These are phyloP conservation scores for Apophysomyces ossiformis DNA, from an alignment of 371 early-diverging fungal genomes.

Conservation along the genomic window DNA sequence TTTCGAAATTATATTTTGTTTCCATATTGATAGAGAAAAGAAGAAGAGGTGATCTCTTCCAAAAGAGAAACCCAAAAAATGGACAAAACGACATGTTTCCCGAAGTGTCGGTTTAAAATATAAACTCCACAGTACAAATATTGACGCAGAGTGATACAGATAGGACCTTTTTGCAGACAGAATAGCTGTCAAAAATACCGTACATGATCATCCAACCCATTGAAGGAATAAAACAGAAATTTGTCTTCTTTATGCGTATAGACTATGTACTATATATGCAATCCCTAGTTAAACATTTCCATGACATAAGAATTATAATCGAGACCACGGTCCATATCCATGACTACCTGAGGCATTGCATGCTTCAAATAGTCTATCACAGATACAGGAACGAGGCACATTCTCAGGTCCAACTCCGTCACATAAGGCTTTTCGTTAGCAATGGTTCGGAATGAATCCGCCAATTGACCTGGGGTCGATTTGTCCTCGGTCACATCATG, in stretches of 20 bases:
- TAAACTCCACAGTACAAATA: too few relatives aligned
- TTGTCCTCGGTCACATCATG: slow-evolving; percentile 90
- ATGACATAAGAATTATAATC: slow-evolving; percentile 76
- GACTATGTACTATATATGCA: neutral
- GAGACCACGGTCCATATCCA: slow-evolving; percentile 37
- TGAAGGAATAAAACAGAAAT: too few relatives aligned
- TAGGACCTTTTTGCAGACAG: too few relatives aligned
- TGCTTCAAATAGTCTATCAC: slow-evolving; percentile 76
- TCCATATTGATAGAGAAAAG: too few relatives aligned
- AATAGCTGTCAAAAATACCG: too few relatives aligned
- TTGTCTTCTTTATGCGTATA: neutral
- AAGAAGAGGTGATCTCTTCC: too few relatives aligned
- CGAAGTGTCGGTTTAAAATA: too few relatives aligned
- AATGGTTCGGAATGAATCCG: slow-evolving; percentile 83
- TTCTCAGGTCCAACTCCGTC: slow-evolving; percentile 72
- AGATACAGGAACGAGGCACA: slow-evolving; percentile 67
- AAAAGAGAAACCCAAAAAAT: too few relatives aligned
- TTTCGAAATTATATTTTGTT: too few relatives aligned
- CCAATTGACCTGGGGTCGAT: slow-evolving; percentile 86
- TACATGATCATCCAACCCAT: too few relatives aligned
- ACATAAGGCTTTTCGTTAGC: slow-evolving; percentile 86
- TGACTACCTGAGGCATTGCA: slow-evolving; percentile 67
- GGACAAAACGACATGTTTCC: too few relatives aligned
- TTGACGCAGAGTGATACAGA: too few relatives aligned
- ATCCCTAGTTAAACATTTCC: slow-evolving; percentile 61